A percentile compares a stretch with the other conserved stretches of the same genome.
phyloP scores from a whole-genome alignment of 495 filamentous ascomycete genomes.

The Lepraria neglecta region DNA sequence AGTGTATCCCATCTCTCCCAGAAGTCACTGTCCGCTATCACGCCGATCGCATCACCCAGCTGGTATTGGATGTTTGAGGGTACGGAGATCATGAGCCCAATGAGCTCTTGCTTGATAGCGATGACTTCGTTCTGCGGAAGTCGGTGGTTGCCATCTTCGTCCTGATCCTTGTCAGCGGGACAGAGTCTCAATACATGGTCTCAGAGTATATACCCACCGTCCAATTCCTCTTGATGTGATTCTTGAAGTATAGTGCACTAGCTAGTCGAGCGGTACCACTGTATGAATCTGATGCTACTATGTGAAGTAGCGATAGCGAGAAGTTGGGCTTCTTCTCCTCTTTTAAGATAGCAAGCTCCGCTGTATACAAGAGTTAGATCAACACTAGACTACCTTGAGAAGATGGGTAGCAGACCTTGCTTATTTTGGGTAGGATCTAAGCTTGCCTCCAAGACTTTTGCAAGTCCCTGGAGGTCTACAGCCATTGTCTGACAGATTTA shows the following conservation, averaged over 20 bases:
- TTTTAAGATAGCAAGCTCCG: constrained; percentile 67
- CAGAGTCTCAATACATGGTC: constrained; percentile 8
- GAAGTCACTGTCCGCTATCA: constrained; percentile 97
- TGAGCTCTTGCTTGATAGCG: constrained; percentile 87
- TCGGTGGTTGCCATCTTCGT: constrained; percentile 89
- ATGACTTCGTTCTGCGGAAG: constrained; percentile 70
- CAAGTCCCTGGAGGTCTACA: constrained; percentile 62
- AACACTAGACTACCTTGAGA: not conserved
- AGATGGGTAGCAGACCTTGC: constrained; percentile 57
- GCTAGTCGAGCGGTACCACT: constrained; percentile 74
- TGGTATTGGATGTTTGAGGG: constrained; percentile 83
- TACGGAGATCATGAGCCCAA: constrained; percentile 92
- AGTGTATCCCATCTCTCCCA: constrained; percentile 92
- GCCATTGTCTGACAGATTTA: constrained; percentile 55
- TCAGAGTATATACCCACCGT: constrained; percentile 44
- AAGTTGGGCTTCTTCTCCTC: constrained; percentile 77
- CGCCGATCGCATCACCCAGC: constrained; percentile 90
- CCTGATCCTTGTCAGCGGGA: constrained; percentile 37
- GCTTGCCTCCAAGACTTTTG: constrained; percentile 76
- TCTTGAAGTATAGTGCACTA: constrained; percentile 96
- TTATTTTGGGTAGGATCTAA: constrained; percentile 79
- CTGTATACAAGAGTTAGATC: constrained; percentile 40
- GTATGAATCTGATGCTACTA: constrained; percentile 66
- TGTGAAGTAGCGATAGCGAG: constrained; percentile 78
- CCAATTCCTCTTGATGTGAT: constrained; percentile 90